Conservation (phyloP, 2,329 filamentous ascomycete species). For the Pseudomassariella vexata region DNA sequence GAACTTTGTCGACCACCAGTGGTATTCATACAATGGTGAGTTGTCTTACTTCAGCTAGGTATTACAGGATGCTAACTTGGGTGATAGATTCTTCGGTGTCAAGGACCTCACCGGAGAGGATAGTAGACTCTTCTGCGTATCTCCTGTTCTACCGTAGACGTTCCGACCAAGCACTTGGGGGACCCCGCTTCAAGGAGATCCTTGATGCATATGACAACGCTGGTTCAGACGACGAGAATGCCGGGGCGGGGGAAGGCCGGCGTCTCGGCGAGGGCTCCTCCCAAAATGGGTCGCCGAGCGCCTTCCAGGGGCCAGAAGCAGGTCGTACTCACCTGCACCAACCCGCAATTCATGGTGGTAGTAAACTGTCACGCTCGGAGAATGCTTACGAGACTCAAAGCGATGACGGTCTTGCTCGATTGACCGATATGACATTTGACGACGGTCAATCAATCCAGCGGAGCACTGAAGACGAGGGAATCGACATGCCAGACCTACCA, state of each 20-base stretch:
- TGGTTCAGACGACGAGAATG: conserved; percentile 37
- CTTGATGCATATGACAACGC: conserved; percentile 56
- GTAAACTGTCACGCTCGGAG: conserved; percentile 4
- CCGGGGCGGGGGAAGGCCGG: conserved; percentile 70
- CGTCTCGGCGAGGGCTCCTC: conserved; percentile 80
- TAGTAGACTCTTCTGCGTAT: conserved; percentile 77
- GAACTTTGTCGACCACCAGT: conserved; percentile 82
- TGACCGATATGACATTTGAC: conserved; percentile 15
- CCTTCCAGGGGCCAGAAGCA: conserved; percentile 59
- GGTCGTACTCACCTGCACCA: conserved; percentile 63
- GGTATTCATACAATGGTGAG: conserved; percentile 97
- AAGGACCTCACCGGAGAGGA: conserved; percentile 51
- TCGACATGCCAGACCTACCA: conserved; percentile 31
- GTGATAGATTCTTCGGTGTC: conserved; percentile 67
- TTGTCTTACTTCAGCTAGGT: too few relatives aligned
- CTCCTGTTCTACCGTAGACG: conserved; percentile 92
- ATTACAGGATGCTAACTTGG: not conserved
- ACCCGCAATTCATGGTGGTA: conserved; percentile 48
- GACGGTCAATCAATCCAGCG: conserved; percentile 26
- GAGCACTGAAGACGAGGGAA: conserved; percentile 43
- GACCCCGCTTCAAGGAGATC: conserved; percentile 66
- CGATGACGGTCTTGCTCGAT: conserved; percentile 13
- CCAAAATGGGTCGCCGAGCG: conserved; percentile 88
- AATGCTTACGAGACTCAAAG: conserved; percentile 10
- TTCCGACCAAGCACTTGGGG: conserved; percentile 71